These are phyloP conservation scores for Podila epigama DNA, from an alignment of 192 early-diverging fungal species.

Conservation along the genomic window DNA sequence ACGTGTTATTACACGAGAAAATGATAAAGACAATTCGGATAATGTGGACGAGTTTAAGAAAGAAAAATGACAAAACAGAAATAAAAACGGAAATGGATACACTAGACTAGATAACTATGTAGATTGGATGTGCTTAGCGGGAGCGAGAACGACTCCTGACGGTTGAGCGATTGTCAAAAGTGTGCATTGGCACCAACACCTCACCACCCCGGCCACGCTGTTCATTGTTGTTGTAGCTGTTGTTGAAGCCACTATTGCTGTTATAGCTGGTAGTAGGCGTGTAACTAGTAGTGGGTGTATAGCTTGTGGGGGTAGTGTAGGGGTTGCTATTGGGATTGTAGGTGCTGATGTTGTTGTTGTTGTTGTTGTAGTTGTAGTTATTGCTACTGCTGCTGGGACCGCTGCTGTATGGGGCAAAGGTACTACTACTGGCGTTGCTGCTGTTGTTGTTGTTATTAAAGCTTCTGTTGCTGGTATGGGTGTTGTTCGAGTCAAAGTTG, in stretches of 20 bases:
- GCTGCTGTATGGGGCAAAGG: too few species aligned
- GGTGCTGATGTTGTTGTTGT: too few species aligned
- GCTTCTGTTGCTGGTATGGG: neutral
- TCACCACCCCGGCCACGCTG: conserved; percentile 36
- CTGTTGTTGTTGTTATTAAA: conserved; percentile 1
- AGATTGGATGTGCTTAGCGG: too few species aligned
- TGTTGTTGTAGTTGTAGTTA: neutral
- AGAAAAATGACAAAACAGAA: too few species aligned
- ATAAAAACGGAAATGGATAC: too few species aligned
- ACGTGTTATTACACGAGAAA: neutral
- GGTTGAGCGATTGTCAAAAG: conserved; percentile 9
- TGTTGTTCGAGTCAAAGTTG: conserved; percentile 12
- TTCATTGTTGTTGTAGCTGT: neutral
- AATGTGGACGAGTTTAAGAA: too few species aligned
- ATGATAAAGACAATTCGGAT: too few species aligned
- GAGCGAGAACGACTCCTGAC: conserved; percentile 27
- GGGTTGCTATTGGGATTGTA: too few species aligned
- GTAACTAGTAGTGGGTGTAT: neutral
- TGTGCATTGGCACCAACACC: conserved; percentile 46
- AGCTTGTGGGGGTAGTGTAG: neutral
- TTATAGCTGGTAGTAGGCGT: neutral
- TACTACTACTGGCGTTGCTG: conserved; percentile 5
- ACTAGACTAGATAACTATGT: too few species aligned
- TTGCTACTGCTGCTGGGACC: neutral
- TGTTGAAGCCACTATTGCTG: neutral